Conservation (phyloP, 2,329 filamentous ascomycete species). For the Penicillium hordei region DNA sequence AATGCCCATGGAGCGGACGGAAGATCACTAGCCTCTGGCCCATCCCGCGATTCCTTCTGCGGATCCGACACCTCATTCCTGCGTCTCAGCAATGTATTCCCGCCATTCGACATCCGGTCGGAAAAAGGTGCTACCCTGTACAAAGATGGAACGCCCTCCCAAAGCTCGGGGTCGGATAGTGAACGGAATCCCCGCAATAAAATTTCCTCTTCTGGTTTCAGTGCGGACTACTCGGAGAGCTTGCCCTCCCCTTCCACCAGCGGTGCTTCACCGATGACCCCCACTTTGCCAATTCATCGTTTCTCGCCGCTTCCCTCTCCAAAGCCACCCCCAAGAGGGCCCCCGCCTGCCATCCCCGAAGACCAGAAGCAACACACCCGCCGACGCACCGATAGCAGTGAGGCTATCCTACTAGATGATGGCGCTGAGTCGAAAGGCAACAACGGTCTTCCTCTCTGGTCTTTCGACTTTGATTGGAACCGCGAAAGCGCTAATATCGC, state of each 20-base stretch:
- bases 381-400: conserved; percentile 45
- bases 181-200: conserved; percentile 38
- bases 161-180: conserved; percentile 34
- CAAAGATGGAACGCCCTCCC: conserved; percentile 29
- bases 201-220: conserved; percentile 33
- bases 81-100: conserved; percentile 38
- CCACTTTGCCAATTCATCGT: conserved; percentile 41
- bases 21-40: conserved; percentile 32
- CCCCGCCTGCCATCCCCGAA: conserved; percentile 35
- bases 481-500: conserved; percentile 43
- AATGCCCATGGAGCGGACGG: conserved; percentile 28
- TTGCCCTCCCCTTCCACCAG: conserved; percentile 40
- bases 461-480: conserved; percentile 38
- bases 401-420: conserved; percentile 48
- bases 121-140: conserved; percentile 32
- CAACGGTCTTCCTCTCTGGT: conserved; percentile 48
- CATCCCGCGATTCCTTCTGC: conserved; percentile 37
- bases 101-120: conserved; percentile 24
- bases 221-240: conserved; percentile 40
- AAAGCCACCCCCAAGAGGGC: conserved; percentile 33
- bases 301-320: conserved; percentile 39
- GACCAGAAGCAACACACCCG: conserved; percentile 39
- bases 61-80: conserved; percentile 42
- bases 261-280: conserved; percentile 41
- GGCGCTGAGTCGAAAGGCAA: conserved; percentile 57